Conservation (phyloP, 2,329 filamentous ascomycete species). For the Diaporthe capsici region DNA sequence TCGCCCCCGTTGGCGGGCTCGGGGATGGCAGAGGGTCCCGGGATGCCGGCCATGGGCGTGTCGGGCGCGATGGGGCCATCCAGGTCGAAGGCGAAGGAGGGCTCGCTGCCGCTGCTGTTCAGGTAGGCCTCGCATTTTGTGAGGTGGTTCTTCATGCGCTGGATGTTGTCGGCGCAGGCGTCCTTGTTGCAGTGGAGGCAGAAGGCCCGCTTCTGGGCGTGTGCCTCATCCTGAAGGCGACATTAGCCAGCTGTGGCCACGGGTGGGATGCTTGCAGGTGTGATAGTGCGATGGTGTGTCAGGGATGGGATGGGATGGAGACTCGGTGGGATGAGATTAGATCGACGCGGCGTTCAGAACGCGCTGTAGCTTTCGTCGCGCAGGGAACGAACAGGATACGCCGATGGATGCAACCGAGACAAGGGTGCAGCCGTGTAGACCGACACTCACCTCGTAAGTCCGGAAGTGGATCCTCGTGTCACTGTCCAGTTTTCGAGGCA, state of each 20-base stretch:
- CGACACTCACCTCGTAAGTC: slow-evolving; percentile 36
- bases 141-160: slow-evolving; percentile 42
- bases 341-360: slow-evolving; percentile 22
- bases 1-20: slow-evolving; percentile 13
- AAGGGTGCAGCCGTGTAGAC: not conserved
- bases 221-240: slow-evolving; percentile 37
- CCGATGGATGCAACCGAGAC: not conserved
- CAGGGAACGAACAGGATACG: not conserved
- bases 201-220: slow-evolving; percentile 40
- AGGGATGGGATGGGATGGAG: not conserved
- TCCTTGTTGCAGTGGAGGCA: slow-evolving; percentile 41
- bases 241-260: not conserved
- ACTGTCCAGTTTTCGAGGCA: slow-evolving; percentile 40
- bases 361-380: slow-evolving; percentile 20
- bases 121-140: slow-evolving; percentile 37
- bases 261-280: not conserved
- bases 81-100: slow-evolving; percentile 36
- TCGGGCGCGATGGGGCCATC: slow-evolving; percentile 37
- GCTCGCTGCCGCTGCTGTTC: slow-evolving; percentile 35
- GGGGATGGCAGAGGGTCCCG: slow-evolving; percentile 14
- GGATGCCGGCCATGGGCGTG: slow-evolving; percentile 24
- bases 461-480: slow-evolving; percentile 38
- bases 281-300: not conserved
- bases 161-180: slow-evolving; percentile 42
- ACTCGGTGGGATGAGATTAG: not conserved